Base-by-base conservation (phyloP, 345 rosid genomes). In the Syzygium oleosum region DNA sequence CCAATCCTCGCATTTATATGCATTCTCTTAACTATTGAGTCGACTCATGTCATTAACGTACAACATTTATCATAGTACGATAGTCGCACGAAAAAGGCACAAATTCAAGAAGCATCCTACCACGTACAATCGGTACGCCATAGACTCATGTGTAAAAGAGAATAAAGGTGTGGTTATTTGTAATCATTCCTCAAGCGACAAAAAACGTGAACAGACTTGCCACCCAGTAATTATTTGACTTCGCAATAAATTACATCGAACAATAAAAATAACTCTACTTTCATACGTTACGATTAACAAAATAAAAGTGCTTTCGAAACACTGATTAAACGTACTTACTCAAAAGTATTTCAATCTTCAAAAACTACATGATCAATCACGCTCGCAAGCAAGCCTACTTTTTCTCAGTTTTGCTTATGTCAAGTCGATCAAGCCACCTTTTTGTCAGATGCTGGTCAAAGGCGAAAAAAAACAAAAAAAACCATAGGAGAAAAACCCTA, bases 241-340 rank as follows among this genome's bases (percentile, higher is more conserved):
- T 68, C 38, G 1, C 2, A 34, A 68, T 1, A 13, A 61, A 61
- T n/a, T n/a, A 61, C 9, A 5, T 61, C 0, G 9, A n/a, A n/a
- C 6, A 8, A 61, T 13, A 23, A 23, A 10, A 10, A 25, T 1
- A 3, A 9, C 0, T 1, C 16, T 59, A 6, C 65, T 27, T 11
- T 43, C 46, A 1, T 43, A 43, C 46, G 46, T 43, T 43, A 43
- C 46, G 1, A 54, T 19, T 7, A 54, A 19, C 23, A 2, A 19
- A 43, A 7, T 6, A 54, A 54, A 22, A 8, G 11, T 8, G 2
- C 1, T 68, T 68, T 1, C 0, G 23, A 31, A 68, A 68, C 21
- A 17, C 23, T 68, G 3, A 2, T 22, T 56, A 9, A 22, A 12
- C 5, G 22, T 9, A 4, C 61, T 56, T 22, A 22, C 31, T 2